Conservation (phyloP, 192 early-diverging fungal species). For the Rhizoclosmatium sp. region DNA sequence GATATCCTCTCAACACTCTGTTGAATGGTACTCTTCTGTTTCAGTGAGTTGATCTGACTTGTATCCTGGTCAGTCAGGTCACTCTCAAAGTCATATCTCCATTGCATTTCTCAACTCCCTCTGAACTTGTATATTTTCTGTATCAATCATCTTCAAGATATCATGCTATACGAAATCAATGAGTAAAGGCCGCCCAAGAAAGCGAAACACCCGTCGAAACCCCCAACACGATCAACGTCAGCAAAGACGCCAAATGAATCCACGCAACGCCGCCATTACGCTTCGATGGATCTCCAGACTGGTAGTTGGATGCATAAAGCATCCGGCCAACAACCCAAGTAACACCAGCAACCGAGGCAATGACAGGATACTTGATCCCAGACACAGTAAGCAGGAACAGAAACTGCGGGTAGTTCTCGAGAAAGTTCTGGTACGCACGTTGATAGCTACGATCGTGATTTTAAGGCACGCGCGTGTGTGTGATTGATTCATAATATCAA, state of each 20-base stretch:
- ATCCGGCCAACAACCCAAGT: constrained; percentile 63
- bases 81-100: no score
- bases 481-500: not conserved
- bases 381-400: constrained; percentile 58
- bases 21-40: no score
- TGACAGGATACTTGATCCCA: constrained; percentile 63
- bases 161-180: not conserved
- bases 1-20: no score
- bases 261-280: constrained; percentile 49
- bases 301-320: constrained; percentile 61
- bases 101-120: no score
- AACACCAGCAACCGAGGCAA: constrained; percentile 61
- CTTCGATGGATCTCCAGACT: constrained; percentile 68
- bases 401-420: constrained; percentile 69
- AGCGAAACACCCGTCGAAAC: not conserved
- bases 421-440: constrained; percentile 69
- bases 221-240: constrained; percentile 16
- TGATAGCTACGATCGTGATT: constrained; percentile 27
- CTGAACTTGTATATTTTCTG: no score
- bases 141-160: no score
- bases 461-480: not conserved
- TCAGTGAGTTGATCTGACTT: no score
- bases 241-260: constrained; percentile 15
- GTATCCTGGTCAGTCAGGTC: no score
- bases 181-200: not conserved